These are phyloP conservation scores for Rhodotorula babjevae DNA, from an alignment of 768 basidiomycete genomes.

Conservation along the genomic window DNA sequence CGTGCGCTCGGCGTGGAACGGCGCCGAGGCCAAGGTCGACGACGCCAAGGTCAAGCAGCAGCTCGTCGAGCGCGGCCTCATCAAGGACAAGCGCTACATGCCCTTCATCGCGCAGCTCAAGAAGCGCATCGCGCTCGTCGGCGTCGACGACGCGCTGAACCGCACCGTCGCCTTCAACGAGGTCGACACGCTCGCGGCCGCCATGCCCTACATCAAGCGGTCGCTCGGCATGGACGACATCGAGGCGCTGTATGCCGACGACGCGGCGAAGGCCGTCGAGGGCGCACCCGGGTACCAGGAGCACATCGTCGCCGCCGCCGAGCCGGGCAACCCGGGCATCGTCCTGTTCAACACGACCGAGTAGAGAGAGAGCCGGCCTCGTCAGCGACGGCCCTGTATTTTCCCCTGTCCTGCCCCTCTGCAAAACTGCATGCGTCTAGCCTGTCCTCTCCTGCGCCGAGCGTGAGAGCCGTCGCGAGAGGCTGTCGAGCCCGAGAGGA, in stretches of 20 bases:
- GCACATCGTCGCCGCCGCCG: constrained; percentile 72
- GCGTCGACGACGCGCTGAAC: constrained; percentile 68
- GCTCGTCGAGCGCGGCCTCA: constrained; percentile 66
- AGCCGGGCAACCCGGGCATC: constrained; percentile 79
- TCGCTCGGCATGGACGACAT: constrained; percentile 45
- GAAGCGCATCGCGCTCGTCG: constrained; percentile 36
- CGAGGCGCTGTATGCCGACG: constrained; percentile 58
- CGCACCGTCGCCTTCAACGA: constrained; percentile 80
- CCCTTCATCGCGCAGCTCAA: constrained; percentile 91
- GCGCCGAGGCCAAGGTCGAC: constrained; percentile 58
- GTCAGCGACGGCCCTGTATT: neutral
- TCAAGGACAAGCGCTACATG: constrained; percentile 91
- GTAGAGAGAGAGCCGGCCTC: too few species aligned
- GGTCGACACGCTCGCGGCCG: constrained; percentile 61
- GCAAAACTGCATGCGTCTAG: neutral
- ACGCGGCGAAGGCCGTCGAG: constrained; percentile 61
- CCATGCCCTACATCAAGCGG: constrained; percentile 75
- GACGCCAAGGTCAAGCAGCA: constrained; percentile 69
- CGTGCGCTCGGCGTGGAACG: constrained; percentile 31
- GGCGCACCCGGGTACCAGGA: constrained; percentile 58
- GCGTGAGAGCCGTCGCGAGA: too few species aligned
- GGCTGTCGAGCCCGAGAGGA: too few species aligned
- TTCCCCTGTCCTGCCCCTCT: neutral
- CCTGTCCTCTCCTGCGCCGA: neutral
- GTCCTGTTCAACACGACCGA: constrained; percentile 65